phyloP scores from a whole-genome alignment of 768 basidiomycete genomes.

The Mycena chlorophos region DNA sequence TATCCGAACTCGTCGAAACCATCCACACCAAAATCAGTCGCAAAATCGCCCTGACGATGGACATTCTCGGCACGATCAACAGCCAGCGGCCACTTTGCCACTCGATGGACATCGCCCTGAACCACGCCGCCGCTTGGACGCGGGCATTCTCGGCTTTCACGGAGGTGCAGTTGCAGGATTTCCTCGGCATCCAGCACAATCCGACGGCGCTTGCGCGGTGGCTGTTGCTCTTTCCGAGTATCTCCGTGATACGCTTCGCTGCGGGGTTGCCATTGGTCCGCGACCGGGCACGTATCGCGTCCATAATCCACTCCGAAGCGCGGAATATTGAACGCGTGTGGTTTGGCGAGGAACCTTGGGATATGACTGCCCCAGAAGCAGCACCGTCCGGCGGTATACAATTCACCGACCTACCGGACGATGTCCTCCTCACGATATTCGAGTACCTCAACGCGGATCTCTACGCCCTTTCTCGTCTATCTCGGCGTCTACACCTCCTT shows the following conservation, averaged over 20 bases:
- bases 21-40: not conserved
- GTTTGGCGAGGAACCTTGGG: not conserved
- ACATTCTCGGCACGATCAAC: not conserved
- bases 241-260: not conserved
- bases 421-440: constrained; percentile 8
- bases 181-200: not conserved
- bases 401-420: constrained; percentile 12
- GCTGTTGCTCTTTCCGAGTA: constrained; percentile 1
- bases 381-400: not conserved
- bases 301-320: not conserved
- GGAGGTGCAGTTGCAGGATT: constrained; percentile 5
- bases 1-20: not conserved
- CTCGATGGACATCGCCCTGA: constrained; percentile 2
- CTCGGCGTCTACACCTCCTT: constrained; percentile 13
- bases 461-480: constrained; percentile 3
- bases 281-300: not conserved
- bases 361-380: not conserved
- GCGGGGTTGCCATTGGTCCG: not conserved
- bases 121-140: not conserved
- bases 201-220: constrained; percentile 2
- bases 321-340: not conserved
- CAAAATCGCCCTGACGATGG: not conserved
- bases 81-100: constrained; percentile 5
- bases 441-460: not conserved
- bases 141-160: not conserved